These are phyloP conservation scores for Halteria grandinella DNA, from an alignment of 73 alveolate genomes.

Conservation along the genomic window DNA sequence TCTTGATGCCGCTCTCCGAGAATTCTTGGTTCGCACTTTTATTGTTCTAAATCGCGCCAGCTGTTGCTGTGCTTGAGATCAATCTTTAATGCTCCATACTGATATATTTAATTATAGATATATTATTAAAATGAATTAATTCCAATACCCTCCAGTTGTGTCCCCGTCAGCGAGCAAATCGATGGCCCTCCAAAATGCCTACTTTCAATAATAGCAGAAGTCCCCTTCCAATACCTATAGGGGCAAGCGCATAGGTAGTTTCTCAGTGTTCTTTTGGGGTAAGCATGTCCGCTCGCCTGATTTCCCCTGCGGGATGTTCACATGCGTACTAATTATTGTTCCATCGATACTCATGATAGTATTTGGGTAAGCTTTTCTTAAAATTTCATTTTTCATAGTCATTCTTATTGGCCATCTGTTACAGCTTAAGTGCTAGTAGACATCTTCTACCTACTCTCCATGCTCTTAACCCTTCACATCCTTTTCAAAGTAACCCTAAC, in stretches of 20 bases:
- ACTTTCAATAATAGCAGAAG: too few relatives aligned
- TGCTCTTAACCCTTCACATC: neutral
- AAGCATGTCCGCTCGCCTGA: slow-evolving; percentile 18
- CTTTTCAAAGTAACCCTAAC: neutral
- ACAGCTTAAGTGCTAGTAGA: slow-evolving; percentile 6
- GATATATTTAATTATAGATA: too few relatives aligned
- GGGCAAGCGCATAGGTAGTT: slow-evolving; percentile 27
- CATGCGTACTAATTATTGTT: slow-evolving; percentile 1
- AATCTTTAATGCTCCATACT: too few relatives aligned
- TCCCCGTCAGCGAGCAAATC: too few relatives aligned
- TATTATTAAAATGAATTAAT: too few relatives aligned
- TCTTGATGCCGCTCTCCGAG: neutral
- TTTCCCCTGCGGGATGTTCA: neutral
- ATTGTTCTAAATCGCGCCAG: too few relatives aligned
- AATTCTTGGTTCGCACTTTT: too few relatives aligned
- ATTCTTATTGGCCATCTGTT: neutral
- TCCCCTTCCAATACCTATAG: neutral
- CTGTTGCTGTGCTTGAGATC: too few relatives aligned
- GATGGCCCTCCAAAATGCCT: too few relatives aligned
- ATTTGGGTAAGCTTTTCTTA: slow-evolving; percentile 12
- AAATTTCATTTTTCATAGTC: neutral
- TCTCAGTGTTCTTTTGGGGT: slow-evolving; percentile 7
- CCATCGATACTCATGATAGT: slow-evolving; percentile 7
- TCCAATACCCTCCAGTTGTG: too few relatives aligned
- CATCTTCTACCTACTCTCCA: slow-evolving; percentile 5